A percentile compares a stretch with the other conserved stretches of the same genome.
Evolutionary conservation across 305 asterid genomes (phyloP).

Genomic region (Fraxinus paxiana): DNA sequence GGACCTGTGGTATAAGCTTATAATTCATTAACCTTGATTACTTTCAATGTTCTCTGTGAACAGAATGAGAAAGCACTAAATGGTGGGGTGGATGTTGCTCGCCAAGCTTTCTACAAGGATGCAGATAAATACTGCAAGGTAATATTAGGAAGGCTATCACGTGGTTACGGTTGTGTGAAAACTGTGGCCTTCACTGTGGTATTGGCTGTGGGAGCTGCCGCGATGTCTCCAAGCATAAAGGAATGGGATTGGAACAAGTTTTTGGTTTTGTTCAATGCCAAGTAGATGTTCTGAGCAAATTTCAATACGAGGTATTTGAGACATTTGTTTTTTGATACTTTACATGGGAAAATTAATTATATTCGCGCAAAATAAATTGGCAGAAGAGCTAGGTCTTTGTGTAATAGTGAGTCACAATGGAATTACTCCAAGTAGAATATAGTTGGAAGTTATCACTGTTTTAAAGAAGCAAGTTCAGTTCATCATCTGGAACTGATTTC

Average conservation of each 20-base stretch:
- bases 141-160: conserved; percentile 44
- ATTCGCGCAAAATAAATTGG: conserved; percentile 29
- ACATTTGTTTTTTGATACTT: conserved; percentile 20
- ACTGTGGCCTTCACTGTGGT: conserved; percentile 28
- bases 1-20: background rate
- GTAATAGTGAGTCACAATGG: conserved; percentile 29
- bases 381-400: conserved; percentile 25
- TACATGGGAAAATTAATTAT: background rate
- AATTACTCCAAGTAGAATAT: conserved; percentile 22
- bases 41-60: conserved; percentile 12
- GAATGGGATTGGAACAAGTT: conserved; percentile 46
- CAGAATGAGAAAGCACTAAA: conserved; percentile 64
- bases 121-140: conserved; percentile 61
- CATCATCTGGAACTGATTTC: conserved; percentile 20
- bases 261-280: conserved; percentile 27
- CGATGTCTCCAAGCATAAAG: conserved; percentile 36
- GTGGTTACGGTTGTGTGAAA: conserved; percentile 51
- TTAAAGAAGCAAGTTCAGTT: conserved; percentile 3
- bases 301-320: background rate
- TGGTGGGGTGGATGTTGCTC: conserved; percentile 40
- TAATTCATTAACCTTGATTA: background rate
- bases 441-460: conserved; percentile 14
- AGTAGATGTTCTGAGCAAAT: conserved; percentile 18
- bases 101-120: conserved; percentile 45
- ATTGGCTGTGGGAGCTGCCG: conserved; percentile 51